Conservation (phyloP, 805 yeast species). For the Torulaspora microellipsoides region DNA sequence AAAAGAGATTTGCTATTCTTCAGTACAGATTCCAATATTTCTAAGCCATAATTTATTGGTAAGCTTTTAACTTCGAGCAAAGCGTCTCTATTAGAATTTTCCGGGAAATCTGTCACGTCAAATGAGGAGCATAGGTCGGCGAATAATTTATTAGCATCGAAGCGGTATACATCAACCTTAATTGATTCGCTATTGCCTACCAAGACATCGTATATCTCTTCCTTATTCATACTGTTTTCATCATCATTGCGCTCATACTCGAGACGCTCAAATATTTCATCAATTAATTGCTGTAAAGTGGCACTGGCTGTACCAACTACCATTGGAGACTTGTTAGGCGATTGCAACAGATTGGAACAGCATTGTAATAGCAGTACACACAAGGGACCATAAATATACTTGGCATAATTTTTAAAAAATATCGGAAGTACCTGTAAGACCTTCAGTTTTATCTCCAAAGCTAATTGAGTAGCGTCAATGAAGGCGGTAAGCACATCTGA, state of each 20-base stretch:
- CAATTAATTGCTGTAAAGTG: slow-evolving; percentile 79
- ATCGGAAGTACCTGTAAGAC: slow-evolving; percentile 79
- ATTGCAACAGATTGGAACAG: slow-evolving; percentile 62
- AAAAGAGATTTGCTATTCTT: slow-evolving; percentile 58
- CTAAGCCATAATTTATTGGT: slow-evolving; percentile 68
- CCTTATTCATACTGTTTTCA: slow-evolving; percentile 35
- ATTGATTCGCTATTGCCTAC: slow-evolving; percentile 43
- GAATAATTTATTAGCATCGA: slow-evolving; percentile 68
- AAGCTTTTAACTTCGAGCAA: slow-evolving; percentile 50
- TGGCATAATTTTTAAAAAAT: slow-evolving; percentile 59
- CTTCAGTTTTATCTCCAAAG: slow-evolving; percentile 80
- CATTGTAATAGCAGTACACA: slow-evolving; percentile 58
- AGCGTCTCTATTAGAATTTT: slow-evolving; percentile 1
- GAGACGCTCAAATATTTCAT: slow-evolving; percentile 70
- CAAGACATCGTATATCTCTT: slow-evolving; percentile 36
- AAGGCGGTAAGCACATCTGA: slow-evolving; percentile 61
- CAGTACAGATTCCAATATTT: slow-evolving; percentile 74
- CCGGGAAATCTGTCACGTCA: slow-evolving; percentile 10
- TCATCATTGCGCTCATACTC: slow-evolving; percentile 22
- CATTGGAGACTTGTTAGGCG: slow-evolving; percentile 63
- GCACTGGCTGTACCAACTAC: slow-evolving; percentile 91
- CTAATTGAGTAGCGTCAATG: slow-evolving; percentile 66
- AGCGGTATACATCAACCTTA: slow-evolving; percentile 48
- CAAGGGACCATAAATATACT: slow-evolving; percentile 48
- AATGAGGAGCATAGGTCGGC: slow-evolving; percentile 62